Evolutionary conservation across 208 protist species (phyloP).

Genomic region (Naegleria fowleri): DNA sequence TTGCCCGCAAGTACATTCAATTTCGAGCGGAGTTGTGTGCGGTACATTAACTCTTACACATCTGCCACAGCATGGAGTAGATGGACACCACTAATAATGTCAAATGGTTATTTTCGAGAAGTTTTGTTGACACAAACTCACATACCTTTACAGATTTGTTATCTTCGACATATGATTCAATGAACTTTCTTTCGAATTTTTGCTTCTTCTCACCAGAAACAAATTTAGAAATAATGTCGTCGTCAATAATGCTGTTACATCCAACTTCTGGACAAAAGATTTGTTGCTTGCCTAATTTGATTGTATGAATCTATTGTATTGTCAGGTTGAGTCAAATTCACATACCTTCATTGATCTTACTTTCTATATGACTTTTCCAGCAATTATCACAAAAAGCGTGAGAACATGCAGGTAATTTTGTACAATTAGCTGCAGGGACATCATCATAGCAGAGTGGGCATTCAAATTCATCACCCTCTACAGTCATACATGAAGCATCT

Average conservation of each 20-base stretch:
- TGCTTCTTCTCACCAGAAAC: constrained; percentile 29
- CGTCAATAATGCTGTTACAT: constrained; percentile 40
- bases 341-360: constrained; percentile 47
- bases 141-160: constrained; percentile 54
- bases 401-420: constrained; percentile 45
- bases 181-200: constrained; percentile 46
- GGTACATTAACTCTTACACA: constrained; percentile 34
- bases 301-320: too few relatives aligned
- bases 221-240: constrained; percentile 46
- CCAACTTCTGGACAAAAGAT: background rate
- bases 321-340: constrained; percentile 32
- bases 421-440: constrained; percentile 33
- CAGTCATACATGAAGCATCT: background rate
- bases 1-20: background rate
- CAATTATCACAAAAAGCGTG: constrained; percentile 58
- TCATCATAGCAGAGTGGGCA: constrained; percentile 52
- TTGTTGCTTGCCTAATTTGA: background rate
- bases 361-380: constrained; percentile 50
- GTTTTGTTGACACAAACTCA: too few relatives aligned
- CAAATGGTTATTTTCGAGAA: too few relatives aligned
- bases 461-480: background rate
- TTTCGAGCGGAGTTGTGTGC: background rate
- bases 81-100: constrained; percentile 56
- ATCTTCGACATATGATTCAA: constrained; percentile 57
- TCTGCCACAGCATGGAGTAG: constrained; percentile 61